phyloP scores from a whole-genome alignment of 1,139 yeast species.

The Debaryomyces sp. region DNA sequence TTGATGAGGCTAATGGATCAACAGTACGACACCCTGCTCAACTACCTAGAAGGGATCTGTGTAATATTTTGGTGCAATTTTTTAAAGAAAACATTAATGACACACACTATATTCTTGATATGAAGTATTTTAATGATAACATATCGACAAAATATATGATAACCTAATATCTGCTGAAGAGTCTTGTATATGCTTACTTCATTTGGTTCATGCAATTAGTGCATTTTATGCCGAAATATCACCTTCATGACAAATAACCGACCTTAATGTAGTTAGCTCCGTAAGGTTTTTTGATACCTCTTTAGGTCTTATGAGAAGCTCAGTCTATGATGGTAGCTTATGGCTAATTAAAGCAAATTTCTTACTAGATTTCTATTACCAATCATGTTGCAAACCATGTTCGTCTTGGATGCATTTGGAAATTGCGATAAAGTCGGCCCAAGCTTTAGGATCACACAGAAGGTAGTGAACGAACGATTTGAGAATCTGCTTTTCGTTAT shows the following conservation, averaged over 20 bases:
- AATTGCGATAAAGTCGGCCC: constrained; percentile 19
- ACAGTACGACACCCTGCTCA: constrained; percentile 20
- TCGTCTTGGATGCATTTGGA: constrained; percentile 42
- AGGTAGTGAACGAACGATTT: constrained; percentile 24
- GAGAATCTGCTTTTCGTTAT: constrained; percentile 13
- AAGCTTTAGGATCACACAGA: constrained; percentile 25
- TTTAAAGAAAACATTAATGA: constrained; percentile 40
- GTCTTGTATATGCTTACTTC: constrained; percentile 35
- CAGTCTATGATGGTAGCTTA: constrained; percentile 38
- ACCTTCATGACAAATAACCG: background rate
- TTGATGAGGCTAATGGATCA: constrained; percentile 29
- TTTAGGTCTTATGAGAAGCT: constrained; percentile 26
- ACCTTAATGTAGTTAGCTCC: background rate
- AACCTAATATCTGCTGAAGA: constrained; percentile 21
- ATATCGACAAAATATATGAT: constrained; percentile 29
- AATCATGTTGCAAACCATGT: constrained; percentile 37
- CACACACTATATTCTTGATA: constrained; percentile 36
- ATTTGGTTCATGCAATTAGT: constrained; percentile 45
- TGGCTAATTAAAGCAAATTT: constrained; percentile 47
- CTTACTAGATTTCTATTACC: constrained; percentile 41
- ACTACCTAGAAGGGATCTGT: constrained; percentile 25
- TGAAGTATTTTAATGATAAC: constrained; percentile 22
- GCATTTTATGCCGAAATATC: constrained; percentile 26
- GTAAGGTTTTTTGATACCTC: constrained; percentile 35
- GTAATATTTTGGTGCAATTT: constrained; percentile 22